A percentile compares a stretch with the other conserved stretches of the same genome.
Conservation (phyloP, 805 yeast genomes). For the Teunomyces gatunensis region DNA sequence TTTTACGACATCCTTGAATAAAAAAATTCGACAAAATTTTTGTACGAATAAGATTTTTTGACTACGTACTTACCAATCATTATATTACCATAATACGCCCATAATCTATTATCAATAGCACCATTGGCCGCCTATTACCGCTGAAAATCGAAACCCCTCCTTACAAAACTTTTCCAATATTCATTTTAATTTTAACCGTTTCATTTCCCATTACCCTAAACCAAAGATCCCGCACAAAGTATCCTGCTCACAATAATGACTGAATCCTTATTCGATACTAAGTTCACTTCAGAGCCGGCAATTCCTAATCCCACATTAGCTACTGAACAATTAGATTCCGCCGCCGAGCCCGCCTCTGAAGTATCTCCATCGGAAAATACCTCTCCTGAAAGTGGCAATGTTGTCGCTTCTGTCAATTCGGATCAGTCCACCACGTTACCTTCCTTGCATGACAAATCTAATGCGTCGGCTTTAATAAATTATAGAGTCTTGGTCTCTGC, state of each 20-base stretch:
- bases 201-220: neutral
- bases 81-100: neutral
- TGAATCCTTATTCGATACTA: conserved; percentile 35
- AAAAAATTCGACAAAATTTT: conserved; percentile 4
- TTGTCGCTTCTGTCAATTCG: neutral
- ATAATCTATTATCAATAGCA: neutral
- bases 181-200: neutral
- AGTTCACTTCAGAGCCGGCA: conserved; percentile 19
- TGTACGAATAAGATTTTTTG: conserved; percentile 1
- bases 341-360: conserved; percentile 1
- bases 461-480: conserved; percentile 34
- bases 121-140: neutral
- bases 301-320: neutral
- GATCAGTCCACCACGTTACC: conserved; percentile 23
- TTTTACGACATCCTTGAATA: conserved; percentile 4
- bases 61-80: neutral
- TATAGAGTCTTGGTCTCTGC: conserved; percentile 68
- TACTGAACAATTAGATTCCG: neutral
- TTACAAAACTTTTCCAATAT: neutral
- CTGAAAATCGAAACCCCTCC: neutral
- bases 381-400: neutral
- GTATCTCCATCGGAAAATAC: neutral
- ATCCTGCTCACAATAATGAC: conserved; percentile 17
- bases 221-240: neutral
- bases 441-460: conserved; percentile 22